Base-by-base conservation (phyloP, 768 basidiomycete genomes). In the Agrocybe praecox region DNA sequence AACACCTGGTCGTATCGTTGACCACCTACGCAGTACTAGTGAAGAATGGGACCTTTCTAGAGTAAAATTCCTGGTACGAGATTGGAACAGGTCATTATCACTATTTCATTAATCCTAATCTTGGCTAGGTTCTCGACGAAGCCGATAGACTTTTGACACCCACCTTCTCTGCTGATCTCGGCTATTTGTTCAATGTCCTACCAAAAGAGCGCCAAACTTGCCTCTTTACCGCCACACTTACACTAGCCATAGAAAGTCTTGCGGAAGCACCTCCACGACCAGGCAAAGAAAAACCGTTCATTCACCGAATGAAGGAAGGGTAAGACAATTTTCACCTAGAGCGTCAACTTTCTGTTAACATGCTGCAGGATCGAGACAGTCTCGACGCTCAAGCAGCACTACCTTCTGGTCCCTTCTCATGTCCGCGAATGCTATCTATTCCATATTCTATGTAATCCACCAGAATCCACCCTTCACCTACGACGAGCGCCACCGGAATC, bases 201-300 rank as follows among this genome's bases (percentile, higher is more conserved):
- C 94, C 97, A 1, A 81, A 82, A 52, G 85, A 93, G 29, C 82
- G 97, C n/a, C 96, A 98, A 69, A 98, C 96, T 0, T 92, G 94
- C 64, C 81, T 99, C 42, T 98, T 98, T 73, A 99, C 97, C 0
- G 97, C 97, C 0, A 99, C 97, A 1, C 76, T 96, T 58, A 96
- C 94, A 5, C 82, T 88, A 6, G 84, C 94, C 0, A 92, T 99
- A 55, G 91, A 96, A 65, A 77, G 81, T 8, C 68, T 98, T 19
- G 89, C 88, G 6, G 77, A 81, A 34, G 86, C 88, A 18, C 73
- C 86, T 7, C 93, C 95, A 2, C 80, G 84, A 61, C 78, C 82
- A 0, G 96, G 96, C 5, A 98, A 96, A 72, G 80, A 88, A 66
- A 86, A 83, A 59, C 93, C 94, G 0, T 96, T 96, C 66, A 80